Evolutionary conservation across 73 alveolate genomes (phyloP), one percentile per base, ranked within the genome.

Genomic region (Paramecium sexaurelia): DNA sequence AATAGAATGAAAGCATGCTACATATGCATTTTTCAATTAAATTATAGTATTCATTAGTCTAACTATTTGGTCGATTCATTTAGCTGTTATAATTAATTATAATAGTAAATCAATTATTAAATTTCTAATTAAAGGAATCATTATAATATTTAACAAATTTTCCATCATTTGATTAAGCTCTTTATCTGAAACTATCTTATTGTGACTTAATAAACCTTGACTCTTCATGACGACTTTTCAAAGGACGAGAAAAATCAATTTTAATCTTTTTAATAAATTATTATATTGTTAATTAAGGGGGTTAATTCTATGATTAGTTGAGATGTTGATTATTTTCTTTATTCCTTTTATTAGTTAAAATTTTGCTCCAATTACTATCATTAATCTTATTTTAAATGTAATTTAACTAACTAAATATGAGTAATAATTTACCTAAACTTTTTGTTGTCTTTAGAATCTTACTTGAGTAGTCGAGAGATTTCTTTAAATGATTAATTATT

Each of bases 1-100:
- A 11, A 9, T 27, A 36, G 61, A 32, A 33, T 15, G 33, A 20
- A 1, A 27, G 6, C 19, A 73, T 66, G 10, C 11, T 73, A 73
- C 87, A 73, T 27, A 39, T 73, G 87, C 87, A 73, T 36, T 73
- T 73, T n/a, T 73, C 87, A 36, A 73, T 73, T 22, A 73, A 27
- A 73, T 73, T 73, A 39, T 33, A 39, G 43, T 36, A 73, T 22
- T 73, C 87, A 61, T 61, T 61, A 29, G 83, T 13, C 11, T 61
- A 45, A 32, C 83, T 61, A 61, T 32, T 61, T 13, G 19, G 83
- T 32, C 83, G 20, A 61, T 32, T 61, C 83, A 61, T 51, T 51
- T 61, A 61, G 83, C 83, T 61, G 83, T 61, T 61, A 61, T 61
- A 61, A 61, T 61, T 61, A 61, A 61, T 61, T 61, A 51, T 51